Base-by-base conservation (phyloP, 2,329 filamentous ascomycete species). In the Microsporum ferrugineum region DNA sequence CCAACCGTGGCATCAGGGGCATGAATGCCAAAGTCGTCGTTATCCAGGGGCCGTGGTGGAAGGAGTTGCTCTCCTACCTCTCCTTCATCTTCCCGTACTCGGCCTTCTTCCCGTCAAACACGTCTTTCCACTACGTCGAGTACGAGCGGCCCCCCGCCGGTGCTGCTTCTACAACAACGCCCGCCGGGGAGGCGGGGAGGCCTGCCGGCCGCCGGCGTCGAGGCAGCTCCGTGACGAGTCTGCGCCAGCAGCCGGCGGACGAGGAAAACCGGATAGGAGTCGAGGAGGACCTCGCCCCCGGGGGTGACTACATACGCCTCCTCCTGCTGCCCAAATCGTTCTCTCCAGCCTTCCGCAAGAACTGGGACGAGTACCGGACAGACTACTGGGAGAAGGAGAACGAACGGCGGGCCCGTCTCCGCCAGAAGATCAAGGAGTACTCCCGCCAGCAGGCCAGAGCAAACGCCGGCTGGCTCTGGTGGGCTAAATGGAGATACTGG, bases 371-470 rank as follows among this genome's bases (percentile, higher is more conserved):
- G 14, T 99, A 95, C 74, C 83, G 94, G 59, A 86, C 87, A 38
- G 91, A 96, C 63, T 99, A 96, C 75, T 99, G 94, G 94, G 92
- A 96, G 68, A 86, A 86, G 63, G 94, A 99, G 73, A 99, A 99
- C 70, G 90, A 95, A 72, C 86, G 92, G 1, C 85, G 94, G 10
- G 83, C 87, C 2, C 77, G 88, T 61, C 78, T 96, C 29, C 82
- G 89, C 27, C 76, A 80, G 49, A 88, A 88, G 70, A 77, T 96
- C 57, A 83, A 85, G 64, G 81, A 84, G 58, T 82, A 83, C 36
- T 86, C 91, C 67, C 80, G 82, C 17, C 84, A 87, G 63, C 61
- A 65, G 33, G 85, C 87, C 10, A 84, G 83, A 68, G 79, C 85
- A 68, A 80, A 86, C 63, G 84, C 87, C 59, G 83, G 87, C 27